Percentiles rank a stretch among this genome's conserved stretches.
These are phyloP conservation scores for Solanum hybrid DNA, from an alignment of 305 asterid species.

Conservation along the genomic window DNA sequence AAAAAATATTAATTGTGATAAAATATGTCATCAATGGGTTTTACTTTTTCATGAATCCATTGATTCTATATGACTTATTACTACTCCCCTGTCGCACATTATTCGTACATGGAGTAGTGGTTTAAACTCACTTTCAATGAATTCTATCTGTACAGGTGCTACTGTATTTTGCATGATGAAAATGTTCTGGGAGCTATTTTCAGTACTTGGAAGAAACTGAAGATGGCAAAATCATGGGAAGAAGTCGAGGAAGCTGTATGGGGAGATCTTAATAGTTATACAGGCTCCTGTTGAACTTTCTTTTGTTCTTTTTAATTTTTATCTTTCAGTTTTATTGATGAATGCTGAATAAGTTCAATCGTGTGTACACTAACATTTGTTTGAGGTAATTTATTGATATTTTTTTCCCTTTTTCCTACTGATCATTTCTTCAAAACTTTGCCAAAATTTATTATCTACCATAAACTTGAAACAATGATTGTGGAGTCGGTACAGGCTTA, in stretches of 20 bases:
- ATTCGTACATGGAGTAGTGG: not conserved
- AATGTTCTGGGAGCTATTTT: constrained; percentile 84
- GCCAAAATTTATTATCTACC: not conserved
- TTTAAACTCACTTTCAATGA: not conserved
- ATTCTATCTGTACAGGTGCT: constrained; percentile 45
- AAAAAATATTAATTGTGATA: too few species aligned
- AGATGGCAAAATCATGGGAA: constrained; percentile 75
- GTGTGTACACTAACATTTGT: not conserved
- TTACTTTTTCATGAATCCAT: too few species aligned
- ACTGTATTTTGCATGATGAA: constrained; percentile 76
- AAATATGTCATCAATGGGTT: too few species aligned
- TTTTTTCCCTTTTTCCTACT: not conserved
- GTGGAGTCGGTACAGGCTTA: not conserved
- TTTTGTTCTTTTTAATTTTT: not conserved
- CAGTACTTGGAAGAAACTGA: constrained; percentile 67
- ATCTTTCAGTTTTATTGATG: not conserved
- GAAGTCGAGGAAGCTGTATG: constrained; percentile 85
- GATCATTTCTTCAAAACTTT: not conserved
- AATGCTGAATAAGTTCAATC: not conserved
- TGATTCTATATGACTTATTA: not conserved
- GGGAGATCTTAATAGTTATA: constrained; percentile 64
- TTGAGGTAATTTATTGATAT: not conserved
- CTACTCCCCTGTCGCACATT: not conserved
- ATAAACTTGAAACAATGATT: not conserved
- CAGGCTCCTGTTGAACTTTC: constrained; percentile 22